Percentiles rank a stretch among this genome's conserved stretches.
Evolutionary conservation across 345 rosid genomes (phyloP).

Genomic region (Corchorus olitorius): DNA sequence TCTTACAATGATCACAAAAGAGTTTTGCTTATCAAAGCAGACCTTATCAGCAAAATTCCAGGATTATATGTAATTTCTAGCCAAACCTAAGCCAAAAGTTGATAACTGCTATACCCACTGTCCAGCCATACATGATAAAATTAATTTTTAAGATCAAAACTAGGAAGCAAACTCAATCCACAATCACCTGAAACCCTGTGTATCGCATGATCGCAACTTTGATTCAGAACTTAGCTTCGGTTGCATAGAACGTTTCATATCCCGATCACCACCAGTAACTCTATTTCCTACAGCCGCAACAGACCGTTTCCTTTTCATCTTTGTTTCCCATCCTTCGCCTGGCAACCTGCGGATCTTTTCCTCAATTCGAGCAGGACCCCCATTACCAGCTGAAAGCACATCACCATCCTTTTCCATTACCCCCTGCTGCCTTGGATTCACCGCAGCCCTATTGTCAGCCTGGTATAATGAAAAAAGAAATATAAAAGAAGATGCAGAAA

Average conservation of each 20-base stretch:
- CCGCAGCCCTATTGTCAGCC: slow-evolving; percentile 58
- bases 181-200: slow-evolving; percentile 71
- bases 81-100: background rate
- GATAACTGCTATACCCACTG: background rate
- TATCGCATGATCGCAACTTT: slow-evolving; percentile 71
- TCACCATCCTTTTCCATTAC: slow-evolving; percentile 65
- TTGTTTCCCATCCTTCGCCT: slow-evolving; percentile 95
- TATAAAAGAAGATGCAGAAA: background rate
- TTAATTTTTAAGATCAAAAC: background rate
- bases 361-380: slow-evolving; percentile 50
- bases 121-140: background rate
- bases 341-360: slow-evolving; percentile 85
- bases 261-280: slow-evolving; percentile 62
- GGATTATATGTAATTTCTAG: background rate
- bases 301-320: slow-evolving; percentile 89
- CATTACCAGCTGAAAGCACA: slow-evolving; percentile 56
- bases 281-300: slow-evolving; percentile 74
- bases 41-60: background rate
- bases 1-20: background rate
- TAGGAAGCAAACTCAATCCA: slow-evolving; percentile 4
- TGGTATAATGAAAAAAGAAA: slow-evolving; percentile 29
- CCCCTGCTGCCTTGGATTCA: slow-evolving; percentile 55
- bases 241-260: slow-evolving; percentile 56
- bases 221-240: slow-evolving; percentile 61
- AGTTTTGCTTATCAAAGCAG: background rate